Conservation (phyloP, 208 protist genomes). For the Leishmania braziliensis region DNA sequence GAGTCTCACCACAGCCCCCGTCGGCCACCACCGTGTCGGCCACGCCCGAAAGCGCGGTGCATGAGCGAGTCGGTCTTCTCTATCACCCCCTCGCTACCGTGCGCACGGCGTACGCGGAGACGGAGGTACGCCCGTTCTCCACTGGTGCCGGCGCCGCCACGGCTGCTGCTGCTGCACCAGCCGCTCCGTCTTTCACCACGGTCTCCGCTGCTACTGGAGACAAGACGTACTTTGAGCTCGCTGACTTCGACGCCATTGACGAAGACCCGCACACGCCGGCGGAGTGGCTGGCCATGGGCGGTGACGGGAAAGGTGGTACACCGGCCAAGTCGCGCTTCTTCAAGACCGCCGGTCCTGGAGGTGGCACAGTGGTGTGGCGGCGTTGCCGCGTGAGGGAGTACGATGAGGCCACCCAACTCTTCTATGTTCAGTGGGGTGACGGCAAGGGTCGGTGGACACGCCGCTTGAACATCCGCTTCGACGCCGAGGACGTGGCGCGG, state of each 20-base stretch:
- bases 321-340: slow-evolving; percentile 87
- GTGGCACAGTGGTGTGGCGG: slow-evolving; percentile 53
- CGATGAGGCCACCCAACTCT: slow-evolving; percentile 62
- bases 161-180: slow-evolving; percentile 6
- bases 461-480: slow-evolving; percentile 92
- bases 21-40: slow-evolving; percentile 9
- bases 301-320: slow-evolving; percentile 44
- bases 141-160: neutral
- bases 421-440: slow-evolving; percentile 74
- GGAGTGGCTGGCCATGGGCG: slow-evolving; percentile 84
- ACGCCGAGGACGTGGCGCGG: slow-evolving; percentile 66
- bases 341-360: slow-evolving; percentile 30
- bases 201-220: slow-evolving; percentile 7
- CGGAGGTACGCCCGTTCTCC: slow-evolving; percentile 38
- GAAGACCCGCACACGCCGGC: slow-evolving; percentile 70
- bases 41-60: neutral
- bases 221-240: slow-evolving; percentile 75
- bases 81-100: slow-evolving; percentile 69
- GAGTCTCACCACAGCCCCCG: slow-evolving; percentile 6
- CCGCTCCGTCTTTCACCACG: neutral
- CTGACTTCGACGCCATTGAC: slow-evolving; percentile 87
- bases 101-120: slow-evolving; percentile 71
- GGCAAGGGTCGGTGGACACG: slow-evolving; percentile 84
- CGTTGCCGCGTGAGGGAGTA: slow-evolving; percentile 76
- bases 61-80: slow-evolving; percentile 68